Percentiles rank a stretch among this genome's conserved stretches.
phyloP scores from a whole-genome alignment of 257 asterid genomes.

The Cruciata laevipes region DNA sequence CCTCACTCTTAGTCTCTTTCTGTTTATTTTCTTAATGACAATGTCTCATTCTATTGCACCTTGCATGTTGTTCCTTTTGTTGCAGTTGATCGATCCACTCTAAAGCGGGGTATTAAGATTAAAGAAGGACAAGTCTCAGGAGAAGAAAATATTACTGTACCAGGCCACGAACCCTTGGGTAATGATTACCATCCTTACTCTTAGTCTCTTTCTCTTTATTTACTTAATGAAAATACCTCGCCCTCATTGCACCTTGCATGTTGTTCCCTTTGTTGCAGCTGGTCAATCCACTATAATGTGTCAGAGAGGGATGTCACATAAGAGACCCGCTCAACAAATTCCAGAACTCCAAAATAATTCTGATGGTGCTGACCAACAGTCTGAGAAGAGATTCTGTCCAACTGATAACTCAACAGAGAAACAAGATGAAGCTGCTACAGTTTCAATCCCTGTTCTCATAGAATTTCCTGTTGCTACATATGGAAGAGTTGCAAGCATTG shows the following conservation, averaged over 20 bases:
- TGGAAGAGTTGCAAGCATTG: too few species aligned
- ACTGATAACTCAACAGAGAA: neutral
- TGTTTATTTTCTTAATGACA: too few species aligned
- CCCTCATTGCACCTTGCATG: neutral
- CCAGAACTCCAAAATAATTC: neutral
- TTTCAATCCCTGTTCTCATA: neutral
- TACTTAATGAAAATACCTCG: neutral
- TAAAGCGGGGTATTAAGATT: neutral
- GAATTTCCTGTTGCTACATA: too few species aligned
- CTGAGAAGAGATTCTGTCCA: neutral
- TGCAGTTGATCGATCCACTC: neutral
- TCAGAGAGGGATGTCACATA: neutral
- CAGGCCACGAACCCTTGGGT: too few species aligned
- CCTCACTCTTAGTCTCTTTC: neutral
- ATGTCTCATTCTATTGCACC: too few species aligned
- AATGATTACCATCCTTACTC: neutral
- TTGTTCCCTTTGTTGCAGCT: neutral
- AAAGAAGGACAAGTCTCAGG: neutral
- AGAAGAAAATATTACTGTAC: neutral
- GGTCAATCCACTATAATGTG: neutral
- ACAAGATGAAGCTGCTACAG: neutral
- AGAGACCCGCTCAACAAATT: neutral
- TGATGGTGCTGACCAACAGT: neutral
- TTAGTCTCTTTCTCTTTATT: neutral
- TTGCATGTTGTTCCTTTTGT: neutral